Evolutionary conservation across 208 protist species (phyloP).

Genomic region (Plasmodiophora brassicae): DNA sequence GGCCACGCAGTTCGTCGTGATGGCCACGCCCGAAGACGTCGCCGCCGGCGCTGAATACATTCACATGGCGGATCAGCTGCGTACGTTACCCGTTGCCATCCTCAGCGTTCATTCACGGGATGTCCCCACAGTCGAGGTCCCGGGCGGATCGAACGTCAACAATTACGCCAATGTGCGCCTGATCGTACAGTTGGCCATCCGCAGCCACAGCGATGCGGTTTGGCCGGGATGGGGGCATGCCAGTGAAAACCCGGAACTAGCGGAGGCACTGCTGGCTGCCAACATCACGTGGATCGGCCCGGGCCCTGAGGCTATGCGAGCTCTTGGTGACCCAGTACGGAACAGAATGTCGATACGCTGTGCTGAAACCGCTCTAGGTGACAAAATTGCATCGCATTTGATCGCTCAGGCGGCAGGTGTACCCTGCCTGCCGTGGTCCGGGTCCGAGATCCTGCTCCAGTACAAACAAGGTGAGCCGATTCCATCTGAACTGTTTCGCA

Average conservation of each 20-base stretch:
- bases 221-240: conserved; percentile 98
- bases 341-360: too few relatives aligned
- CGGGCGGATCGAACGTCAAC: conserved; percentile 90
- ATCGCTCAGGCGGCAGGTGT: conserved; percentile 84
- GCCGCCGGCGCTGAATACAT: conserved; percentile 89
- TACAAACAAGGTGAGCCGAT: neutral
- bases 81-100: neutral
- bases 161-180: conserved; percentile 97
- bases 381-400: conserved; percentile 95
- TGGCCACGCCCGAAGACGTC: conserved; percentile 97
- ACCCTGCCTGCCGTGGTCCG: conserved; percentile 44
- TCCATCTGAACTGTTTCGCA: conserved; percentile 10
- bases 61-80: conserved; percentile 82
- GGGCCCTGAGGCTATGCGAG: conserved; percentile 67
- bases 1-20: conserved; percentile 87
- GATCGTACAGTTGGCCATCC: conserved; percentile 90
- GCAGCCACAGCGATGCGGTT: conserved; percentile 77
- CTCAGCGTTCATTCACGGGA: neutral
- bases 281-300: conserved; percentile 70
- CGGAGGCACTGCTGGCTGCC: conserved; percentile 58
- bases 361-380: too few relatives aligned
- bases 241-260: conserved; percentile 91
- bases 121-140: conserved; percentile 69
- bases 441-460: neutral
- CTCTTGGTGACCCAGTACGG: too few relatives aligned